phyloP scores from a whole-genome alignment of 2,329 filamentous ascomycete genomes.

The Graphilbum fragrans region DNA sequence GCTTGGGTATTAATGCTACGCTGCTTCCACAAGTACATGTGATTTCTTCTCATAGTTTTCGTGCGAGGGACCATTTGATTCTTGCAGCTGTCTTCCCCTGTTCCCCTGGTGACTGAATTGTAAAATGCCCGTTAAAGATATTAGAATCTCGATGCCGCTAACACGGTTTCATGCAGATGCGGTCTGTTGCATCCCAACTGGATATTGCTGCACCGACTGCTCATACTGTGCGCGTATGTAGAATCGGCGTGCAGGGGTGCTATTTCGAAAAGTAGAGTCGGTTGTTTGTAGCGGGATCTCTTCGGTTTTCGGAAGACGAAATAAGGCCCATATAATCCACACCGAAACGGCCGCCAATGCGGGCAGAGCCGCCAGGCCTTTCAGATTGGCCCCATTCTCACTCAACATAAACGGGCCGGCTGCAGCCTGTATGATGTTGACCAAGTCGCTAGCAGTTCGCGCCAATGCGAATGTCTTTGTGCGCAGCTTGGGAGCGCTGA shows the following conservation, averaged over 20 bases:
- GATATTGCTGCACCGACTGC: neutral
- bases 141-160: too few species aligned
- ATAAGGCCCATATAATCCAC: constrained; percentile 8
- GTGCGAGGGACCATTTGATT: too few species aligned
- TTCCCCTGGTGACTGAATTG: too few species aligned
- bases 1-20: too few species aligned
- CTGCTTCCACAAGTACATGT: too few species aligned
- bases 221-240: constrained; percentile 1
- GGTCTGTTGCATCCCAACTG: too few species aligned
- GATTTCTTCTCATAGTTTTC: too few species aligned
- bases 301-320: constrained; percentile 10
- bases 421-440: constrained; percentile 9
- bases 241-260: constrained; percentile 5
- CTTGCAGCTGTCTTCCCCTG: too few species aligned
- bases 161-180: too few species aligned
- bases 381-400: constrained; percentile 8
- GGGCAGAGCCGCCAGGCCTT: constrained; percentile 10
- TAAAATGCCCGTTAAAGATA: too few species aligned
- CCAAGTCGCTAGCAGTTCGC: constrained; percentile 9
- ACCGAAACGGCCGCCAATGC: constrained; percentile 4
- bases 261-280: constrained; percentile 10
- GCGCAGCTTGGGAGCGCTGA: constrained; percentile 9
- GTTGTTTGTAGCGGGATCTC: constrained; percentile 11
- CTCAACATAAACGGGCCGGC: constrained; percentile 12
- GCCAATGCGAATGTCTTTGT: constrained; percentile 11